These are phyloP conservation scores for Solanum hybrid DNA, from an alignment of 305 asterid species.

Conservation along the genomic window DNA sequence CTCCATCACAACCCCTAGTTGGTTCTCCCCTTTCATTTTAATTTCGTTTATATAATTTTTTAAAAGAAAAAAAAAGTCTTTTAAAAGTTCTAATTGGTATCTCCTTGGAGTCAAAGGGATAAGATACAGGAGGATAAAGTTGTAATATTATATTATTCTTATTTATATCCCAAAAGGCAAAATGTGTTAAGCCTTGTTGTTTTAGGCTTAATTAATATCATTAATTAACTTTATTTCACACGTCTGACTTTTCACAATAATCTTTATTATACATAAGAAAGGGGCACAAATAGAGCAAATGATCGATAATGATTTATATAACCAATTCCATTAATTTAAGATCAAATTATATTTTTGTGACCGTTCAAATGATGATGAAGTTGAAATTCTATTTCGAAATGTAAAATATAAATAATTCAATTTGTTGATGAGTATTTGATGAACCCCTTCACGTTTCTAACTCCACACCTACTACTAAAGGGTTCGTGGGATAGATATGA, in stretches of 20 bases:
- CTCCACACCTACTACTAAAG: neutral
- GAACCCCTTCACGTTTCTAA: too few relatives aligned
- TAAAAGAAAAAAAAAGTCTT: neutral
- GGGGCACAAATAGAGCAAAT: neutral
- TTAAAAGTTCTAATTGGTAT: neutral
- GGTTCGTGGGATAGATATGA: fast-evolving
- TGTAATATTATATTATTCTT: neutral
- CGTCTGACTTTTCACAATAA: neutral
- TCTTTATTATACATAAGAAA: neutral
- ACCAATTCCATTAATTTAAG: neutral
- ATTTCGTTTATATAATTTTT: neutral
- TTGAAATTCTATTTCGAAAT: neutral
- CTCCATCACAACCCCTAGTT: fast-evolving
- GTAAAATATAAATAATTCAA: too few relatives aligned
- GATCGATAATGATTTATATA: neutral
- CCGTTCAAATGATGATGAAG: neutral
- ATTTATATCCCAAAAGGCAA: neutral
- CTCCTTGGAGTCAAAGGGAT: neutral
- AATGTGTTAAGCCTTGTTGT: neutral
- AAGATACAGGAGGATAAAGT: neutral
- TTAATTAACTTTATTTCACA: neutral
- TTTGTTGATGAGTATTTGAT: neutral
- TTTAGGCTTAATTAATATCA: neutral
- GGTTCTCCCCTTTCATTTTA: neutral
- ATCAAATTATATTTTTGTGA: neutral